Percentiles rank a stretch among this genome's conserved stretches.
These are phyloP conservation scores for Starmerella khaoyaiensis DNA, from an alignment of 805 yeast genomes.

Conservation along the genomic window DNA sequence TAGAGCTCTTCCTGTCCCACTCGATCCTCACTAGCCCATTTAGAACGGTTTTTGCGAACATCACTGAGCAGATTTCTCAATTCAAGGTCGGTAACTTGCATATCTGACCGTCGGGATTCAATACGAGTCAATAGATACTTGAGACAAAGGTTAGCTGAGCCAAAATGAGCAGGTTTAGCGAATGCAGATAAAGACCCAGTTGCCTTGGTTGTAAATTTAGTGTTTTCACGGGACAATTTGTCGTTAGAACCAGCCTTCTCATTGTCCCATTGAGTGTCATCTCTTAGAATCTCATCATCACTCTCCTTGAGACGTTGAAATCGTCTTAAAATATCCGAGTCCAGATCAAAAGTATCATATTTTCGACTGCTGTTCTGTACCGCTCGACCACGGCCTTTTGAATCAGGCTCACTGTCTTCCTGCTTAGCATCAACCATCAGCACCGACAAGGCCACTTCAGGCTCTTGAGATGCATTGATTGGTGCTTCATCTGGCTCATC, in stretches of 20 bases:
- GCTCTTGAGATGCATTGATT: conserved; percentile 24
- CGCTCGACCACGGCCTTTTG: conserved; percentile 25
- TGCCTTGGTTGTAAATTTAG: no score
- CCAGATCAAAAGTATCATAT: conserved; percentile 56
- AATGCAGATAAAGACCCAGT: no score
- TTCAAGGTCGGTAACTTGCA: conserved; percentile 64
- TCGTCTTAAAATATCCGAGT: conserved; percentile 56
- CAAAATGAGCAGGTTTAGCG: conserved; percentile 36
- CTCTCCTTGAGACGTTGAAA: conserved; percentile 67
- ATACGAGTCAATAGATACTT: conserved; percentile 70
- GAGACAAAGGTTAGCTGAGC: conserved; percentile 64
- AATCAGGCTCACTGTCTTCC: conserved; percentile 19
- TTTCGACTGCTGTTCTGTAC: conserved; percentile 38
- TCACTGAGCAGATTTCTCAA: conserved; percentile 76
- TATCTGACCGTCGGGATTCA: conserved; percentile 63
- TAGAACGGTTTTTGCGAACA: conserved; percentile 86
- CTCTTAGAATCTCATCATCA: conserved; percentile 44
- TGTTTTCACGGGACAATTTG: no score
- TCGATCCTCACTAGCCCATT: conserved; percentile 93
- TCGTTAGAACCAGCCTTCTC: no score
- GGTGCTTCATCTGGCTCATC: conserved; percentile 25
- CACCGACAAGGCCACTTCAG: conserved; percentile 21
- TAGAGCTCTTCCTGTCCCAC: conserved; percentile 96
- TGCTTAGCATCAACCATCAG: conserved; percentile 16
- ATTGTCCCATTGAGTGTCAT: conserved; percentile 1